Percentiles rank a stretch among this genome's conserved stretches.
phyloP scores from a whole-genome alignment of 208 protist species.

The Acanthamoeba healyi region DNA sequence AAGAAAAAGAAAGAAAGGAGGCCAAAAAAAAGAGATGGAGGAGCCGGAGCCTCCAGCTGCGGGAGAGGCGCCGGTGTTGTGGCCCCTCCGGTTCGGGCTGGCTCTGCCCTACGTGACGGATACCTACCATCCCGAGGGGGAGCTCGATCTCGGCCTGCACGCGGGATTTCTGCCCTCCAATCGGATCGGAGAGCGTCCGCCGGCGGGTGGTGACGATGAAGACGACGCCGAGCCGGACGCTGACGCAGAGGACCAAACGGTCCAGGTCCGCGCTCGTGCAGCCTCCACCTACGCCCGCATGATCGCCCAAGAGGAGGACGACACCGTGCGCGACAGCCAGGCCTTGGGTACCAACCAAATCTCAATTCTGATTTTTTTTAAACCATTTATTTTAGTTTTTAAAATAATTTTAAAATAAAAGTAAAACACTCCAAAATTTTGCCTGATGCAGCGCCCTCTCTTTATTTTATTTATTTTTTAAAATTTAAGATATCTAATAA shows the following conservation, averaged over 20 bases:
- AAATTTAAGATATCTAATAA: too few species aligned
- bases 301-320: neutral
- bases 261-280: neutral
- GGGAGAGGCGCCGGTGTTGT: neutral
- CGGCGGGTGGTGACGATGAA: neutral
- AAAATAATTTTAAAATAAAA: too few species aligned
- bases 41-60: neutral
- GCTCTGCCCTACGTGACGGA: neutral
- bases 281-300: neutral
- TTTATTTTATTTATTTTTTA: too few species aligned
- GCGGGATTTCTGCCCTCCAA: neutral
- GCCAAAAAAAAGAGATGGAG: neutral
- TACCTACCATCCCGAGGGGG: neutral
- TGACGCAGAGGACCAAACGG: neutral
- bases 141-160: neutral
- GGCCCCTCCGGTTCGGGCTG: neutral
- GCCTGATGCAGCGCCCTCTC: too few species aligned
- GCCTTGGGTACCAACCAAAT: too few species aligned
- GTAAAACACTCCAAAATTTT: too few species aligned
- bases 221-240: neutral
- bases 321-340: neutral
- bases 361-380: too few species aligned
- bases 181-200: neutral
- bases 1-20: neutral
- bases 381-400: neutral